A percentile compares a stretch with the other conserved stretches of the same genome.
These are phyloP conservation scores for Neonothopanus nambi DNA, from an alignment of 1,284 basidiomycete genomes.

Conservation along the genomic window DNA sequence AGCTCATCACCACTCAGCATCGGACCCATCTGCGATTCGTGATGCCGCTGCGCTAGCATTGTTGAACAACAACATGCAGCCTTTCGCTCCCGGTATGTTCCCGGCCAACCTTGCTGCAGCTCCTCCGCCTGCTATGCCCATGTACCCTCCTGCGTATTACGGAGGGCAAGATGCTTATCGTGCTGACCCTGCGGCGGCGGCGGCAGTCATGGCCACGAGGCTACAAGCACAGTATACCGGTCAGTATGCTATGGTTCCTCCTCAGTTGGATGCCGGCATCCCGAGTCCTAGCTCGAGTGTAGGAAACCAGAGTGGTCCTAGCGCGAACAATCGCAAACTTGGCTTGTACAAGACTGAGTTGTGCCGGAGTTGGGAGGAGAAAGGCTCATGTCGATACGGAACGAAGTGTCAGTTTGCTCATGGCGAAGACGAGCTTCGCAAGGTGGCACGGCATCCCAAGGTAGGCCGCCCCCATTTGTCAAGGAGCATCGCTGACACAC, in stretches of 20 bases:
- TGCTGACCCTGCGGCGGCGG: constrained; percentile 43
- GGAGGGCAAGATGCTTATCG: constrained; percentile 58
- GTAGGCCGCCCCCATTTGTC: constrained; percentile 38
- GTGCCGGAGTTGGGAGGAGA: constrained; percentile 93
- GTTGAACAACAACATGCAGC: constrained; percentile 53
- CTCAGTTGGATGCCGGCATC: constrained; percentile 36
- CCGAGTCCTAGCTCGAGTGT: constrained; percentile 39
- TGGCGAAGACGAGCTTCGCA: constrained; percentile 83
- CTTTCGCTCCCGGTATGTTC: constrained; percentile 54
- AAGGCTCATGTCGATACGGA: constrained; percentile 85
- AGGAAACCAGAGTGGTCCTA: constrained; percentile 59
- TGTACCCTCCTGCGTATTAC: constrained; percentile 73
- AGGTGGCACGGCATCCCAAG: constrained; percentile 83
- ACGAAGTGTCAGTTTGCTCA: constrained; percentile 90
- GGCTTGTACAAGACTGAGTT: constrained; percentile 91
- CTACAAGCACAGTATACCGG: constrained; percentile 61
- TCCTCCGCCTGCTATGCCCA: constrained; percentile 49
- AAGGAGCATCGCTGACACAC: constrained; percentile 14
- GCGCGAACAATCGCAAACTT: constrained; percentile 85
- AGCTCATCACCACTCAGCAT: constrained; percentile 76
- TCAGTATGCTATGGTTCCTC: constrained; percentile 49
- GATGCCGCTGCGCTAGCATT: constrained; percentile 67
- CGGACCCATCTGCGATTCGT: constrained; percentile 70
- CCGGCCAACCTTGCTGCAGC: constrained; percentile 47
- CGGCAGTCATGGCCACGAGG: constrained; percentile 59